Conservation (phyloP, 345 rosid species). For the Excoecaria cochinchinensis region DNA sequence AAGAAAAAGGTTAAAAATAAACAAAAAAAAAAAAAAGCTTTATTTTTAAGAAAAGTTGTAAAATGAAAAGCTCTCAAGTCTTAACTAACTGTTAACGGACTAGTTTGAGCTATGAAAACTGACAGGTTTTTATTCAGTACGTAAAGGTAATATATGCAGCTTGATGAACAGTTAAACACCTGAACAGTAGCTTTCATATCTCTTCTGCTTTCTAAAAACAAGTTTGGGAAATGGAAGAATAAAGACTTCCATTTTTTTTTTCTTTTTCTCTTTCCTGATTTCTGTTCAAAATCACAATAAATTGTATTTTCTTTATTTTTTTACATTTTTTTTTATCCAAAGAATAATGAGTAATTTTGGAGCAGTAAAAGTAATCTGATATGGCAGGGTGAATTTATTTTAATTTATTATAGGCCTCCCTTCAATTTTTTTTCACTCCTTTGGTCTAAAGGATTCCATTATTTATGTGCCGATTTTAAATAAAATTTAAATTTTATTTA, state of each 20-base stretch:
- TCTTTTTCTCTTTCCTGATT: neutral
- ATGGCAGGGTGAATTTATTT: neutral
- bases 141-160: neutral
- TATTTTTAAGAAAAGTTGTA: too few relatives aligned
- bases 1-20: too few relatives aligned
- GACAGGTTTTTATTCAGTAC: conserved; percentile 1
- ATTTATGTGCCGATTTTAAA: too few relatives aligned
- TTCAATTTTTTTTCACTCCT: neutral
- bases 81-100: neutral
- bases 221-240: neutral
- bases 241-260: neutral
- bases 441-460: neutral
- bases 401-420: neutral
- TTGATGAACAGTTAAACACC: conserved; percentile 1
- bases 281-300: neutral
- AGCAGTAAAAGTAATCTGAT: neutral
- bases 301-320: neutral
- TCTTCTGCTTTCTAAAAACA: neutral
- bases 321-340: neutral
- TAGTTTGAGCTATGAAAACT: neutral
- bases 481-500: too few relatives aligned
- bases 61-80: neutral
- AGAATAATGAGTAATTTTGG: conserved; percentile 4
- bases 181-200: conserved; percentile 3
- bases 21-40: too few relatives aligned